A percentile compares a stretch with the other conserved stretches of the same genome.
Conservation (phyloP, 148 eudicot species). For the Amaranthus palmeri region DNA sequence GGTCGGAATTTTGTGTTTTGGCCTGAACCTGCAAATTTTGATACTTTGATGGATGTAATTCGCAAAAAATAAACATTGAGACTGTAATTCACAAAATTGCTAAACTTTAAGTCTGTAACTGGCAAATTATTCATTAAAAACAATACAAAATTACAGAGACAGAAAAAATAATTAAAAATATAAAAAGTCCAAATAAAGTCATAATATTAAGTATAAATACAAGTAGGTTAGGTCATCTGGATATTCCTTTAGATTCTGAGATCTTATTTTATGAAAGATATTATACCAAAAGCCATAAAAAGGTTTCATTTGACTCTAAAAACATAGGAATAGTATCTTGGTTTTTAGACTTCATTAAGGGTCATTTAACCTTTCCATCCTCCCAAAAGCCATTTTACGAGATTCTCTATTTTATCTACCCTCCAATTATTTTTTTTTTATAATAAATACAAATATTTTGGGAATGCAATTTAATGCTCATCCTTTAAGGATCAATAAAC, state of each 20-base stretch:
- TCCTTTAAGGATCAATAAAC: constrained; percentile 1
- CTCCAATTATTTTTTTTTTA: not conserved
- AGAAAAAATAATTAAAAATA: not conserved
- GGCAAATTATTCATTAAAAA: too few relatives aligned
- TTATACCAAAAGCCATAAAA: constrained; percentile 9
- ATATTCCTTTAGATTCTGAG: constrained; percentile 33
- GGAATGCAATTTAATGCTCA: not conserved
- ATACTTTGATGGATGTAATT: too few relatives aligned
- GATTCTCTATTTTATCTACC: not conserved
- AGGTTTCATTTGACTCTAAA: constrained; percentile 19
- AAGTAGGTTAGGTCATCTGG: constrained; percentile 29
- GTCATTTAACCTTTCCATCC: constrained; percentile 14
- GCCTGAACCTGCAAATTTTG: too few relatives aligned
- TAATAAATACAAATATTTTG: not conserved
- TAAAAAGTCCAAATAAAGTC: constrained; percentile 4
- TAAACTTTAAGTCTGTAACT: too few relatives aligned
- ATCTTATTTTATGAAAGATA: not conserved
- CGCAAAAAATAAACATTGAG: too few relatives aligned
- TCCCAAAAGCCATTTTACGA: constrained; percentile 9
- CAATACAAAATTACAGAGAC: too few relatives aligned
- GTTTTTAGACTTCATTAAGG: constrained; percentile 14
- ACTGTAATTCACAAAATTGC: too few relatives aligned
- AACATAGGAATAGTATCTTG: constrained; percentile 31
- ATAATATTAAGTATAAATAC: not conserved
- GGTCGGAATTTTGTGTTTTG: too few relatives aligned